Conservation (phyloP, 1,284 basidiomycete genomes). For the Caloboletus inedulis region DNA sequence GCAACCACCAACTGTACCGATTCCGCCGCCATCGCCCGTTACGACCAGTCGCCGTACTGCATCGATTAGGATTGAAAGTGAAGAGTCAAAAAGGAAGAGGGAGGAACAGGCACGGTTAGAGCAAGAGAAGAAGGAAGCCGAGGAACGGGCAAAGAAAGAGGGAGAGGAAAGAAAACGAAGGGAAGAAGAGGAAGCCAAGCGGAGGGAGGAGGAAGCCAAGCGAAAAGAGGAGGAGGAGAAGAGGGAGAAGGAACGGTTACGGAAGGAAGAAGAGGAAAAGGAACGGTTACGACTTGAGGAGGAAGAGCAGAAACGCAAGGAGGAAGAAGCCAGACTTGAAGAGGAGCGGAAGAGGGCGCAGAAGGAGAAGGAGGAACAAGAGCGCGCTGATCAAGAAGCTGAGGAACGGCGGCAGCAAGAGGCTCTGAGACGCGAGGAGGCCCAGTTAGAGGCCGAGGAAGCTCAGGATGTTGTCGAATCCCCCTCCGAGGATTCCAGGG, state of each 20-base stretch:
- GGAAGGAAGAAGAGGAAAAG: slow-evolving; percentile 38
- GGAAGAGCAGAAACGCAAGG: slow-evolving; percentile 39
- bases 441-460: slow-evolving; percentile 24
- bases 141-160: slow-evolving; percentile 34
- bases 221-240: slow-evolving; percentile 33
- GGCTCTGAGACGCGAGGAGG: slow-evolving; percentile 29
- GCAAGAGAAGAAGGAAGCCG: slow-evolving; percentile 37
- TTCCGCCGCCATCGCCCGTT: slow-evolving; percentile 41
- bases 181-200: slow-evolving; percentile 36
- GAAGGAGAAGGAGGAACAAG: slow-evolving; percentile 31
- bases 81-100: slow-evolving; percentile 51
- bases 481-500: slow-evolving; percentile 21
- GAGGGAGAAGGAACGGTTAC: slow-evolving; percentile 36
- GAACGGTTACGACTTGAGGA: slow-evolving; percentile 38
- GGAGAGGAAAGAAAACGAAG: slow-evolving; percentile 40
- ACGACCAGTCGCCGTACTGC: slow-evolving; percentile 33
- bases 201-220: slow-evolving; percentile 33
- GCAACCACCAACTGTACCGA: slow-evolving; percentile 40
- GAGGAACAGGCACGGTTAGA: slow-evolving; percentile 50
- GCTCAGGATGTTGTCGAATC: slow-evolving; percentile 24
- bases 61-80: slow-evolving; percentile 55
- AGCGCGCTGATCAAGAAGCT: slow-evolving; percentile 32
- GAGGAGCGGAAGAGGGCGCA: slow-evolving; percentile 34
- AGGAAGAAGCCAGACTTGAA: slow-evolving; percentile 40
- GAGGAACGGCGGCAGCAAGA: slow-evolving; percentile 35